Evolutionary conservation across 2,329 filamentous ascomycete species (phyloP).

Genomic region (Paracamarosporium sp.): DNA sequence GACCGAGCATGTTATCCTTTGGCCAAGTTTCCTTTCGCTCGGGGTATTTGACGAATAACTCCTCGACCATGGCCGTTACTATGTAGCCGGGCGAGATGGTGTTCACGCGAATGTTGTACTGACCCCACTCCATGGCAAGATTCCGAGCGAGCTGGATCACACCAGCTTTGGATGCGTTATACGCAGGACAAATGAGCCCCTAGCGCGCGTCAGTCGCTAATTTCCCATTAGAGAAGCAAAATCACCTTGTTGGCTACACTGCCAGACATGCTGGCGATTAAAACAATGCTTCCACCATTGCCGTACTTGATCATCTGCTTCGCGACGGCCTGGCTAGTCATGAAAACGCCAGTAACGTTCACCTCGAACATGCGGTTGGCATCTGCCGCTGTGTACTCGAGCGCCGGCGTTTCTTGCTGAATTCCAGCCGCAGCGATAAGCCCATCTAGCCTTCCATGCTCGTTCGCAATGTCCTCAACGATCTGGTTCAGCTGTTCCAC

Average conservation of each 20-base stretch:
- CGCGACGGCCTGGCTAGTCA: conserved; percentile 69
- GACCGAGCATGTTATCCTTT: conserved; percentile 80
- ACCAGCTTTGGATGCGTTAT: conserved; percentile 78
- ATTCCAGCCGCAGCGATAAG: conserved; percentile 77
- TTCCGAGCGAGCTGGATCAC: conserved; percentile 75
- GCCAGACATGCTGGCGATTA: conserved; percentile 70
- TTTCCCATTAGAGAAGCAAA: not conserved
- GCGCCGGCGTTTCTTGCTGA: conserved; percentile 81
- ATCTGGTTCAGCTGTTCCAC: conserved; percentile 70
- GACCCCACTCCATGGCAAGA: conserved; percentile 76
- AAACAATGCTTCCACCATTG: conserved; percentile 65
- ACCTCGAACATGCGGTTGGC: conserved; percentile 68
- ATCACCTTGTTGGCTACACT: conserved; percentile 67
- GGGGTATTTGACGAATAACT: conserved; percentile 77
- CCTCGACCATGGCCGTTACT: conserved; percentile 82
- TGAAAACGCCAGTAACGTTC: conserved; percentile 68
- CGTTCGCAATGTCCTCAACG: conserved; percentile 71
- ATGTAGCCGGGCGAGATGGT: conserved; percentile 83
- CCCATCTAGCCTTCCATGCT: conserved; percentile 78
- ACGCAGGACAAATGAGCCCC: conserved; percentile 71
- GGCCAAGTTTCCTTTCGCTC: conserved; percentile 74
- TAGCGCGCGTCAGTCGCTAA: conserved; percentile 41
- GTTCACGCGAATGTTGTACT: conserved; percentile 77
- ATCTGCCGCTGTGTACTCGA: conserved; percentile 75
- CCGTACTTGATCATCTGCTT: conserved; percentile 69